phyloP scores from a whole-genome alignment of 2,329 filamentous ascomycete genomes.

The Fusarium sp. region DNA sequence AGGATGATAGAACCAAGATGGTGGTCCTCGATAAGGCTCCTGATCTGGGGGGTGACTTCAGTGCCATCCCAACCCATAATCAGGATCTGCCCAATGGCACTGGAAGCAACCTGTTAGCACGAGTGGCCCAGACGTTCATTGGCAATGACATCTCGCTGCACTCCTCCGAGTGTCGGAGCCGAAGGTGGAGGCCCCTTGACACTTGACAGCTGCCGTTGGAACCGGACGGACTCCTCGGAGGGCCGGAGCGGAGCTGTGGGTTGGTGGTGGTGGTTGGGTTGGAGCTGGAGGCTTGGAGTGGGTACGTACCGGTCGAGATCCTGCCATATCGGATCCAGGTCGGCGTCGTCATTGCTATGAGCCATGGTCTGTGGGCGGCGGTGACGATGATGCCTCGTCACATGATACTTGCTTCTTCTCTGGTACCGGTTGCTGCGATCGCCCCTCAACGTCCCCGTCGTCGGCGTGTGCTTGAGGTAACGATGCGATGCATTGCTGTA shows the following conservation, averaged over 20 bases:
- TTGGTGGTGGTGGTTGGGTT: not conserved
- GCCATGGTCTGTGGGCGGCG: constrained; percentile 51
- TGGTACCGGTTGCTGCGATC: constrained; percentile 23
- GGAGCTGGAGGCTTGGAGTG: constrained; percentile 4
- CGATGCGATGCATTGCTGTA: constrained; percentile 45
- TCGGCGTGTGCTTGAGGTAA: constrained; percentile 45
- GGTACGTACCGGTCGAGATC: constrained; percentile 77
- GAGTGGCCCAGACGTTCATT: not conserved
- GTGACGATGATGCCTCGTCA: constrained; percentile 41
- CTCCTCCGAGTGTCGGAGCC: constrained; percentile 32
- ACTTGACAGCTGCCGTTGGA: not conserved
- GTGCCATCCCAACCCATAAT: constrained; percentile 91
- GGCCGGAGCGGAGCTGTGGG: not conserved
- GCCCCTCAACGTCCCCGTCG: constrained; percentile 35
- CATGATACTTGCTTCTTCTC: constrained; percentile 41
- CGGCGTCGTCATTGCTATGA: constrained; percentile 44
- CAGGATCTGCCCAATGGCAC: constrained; percentile 80
- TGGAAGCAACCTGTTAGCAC: constrained; percentile 50
- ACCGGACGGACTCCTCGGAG: not conserved
- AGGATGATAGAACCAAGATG: constrained; percentile 90
- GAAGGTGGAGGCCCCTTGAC: constrained; percentile 33
- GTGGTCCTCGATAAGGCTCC: constrained; percentile 82
- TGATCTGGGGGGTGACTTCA: constrained; percentile 84
- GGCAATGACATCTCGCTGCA: not conserved
- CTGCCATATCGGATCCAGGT: constrained; percentile 75